These are phyloP conservation scores for Echinosophora koreensis DNA, from an alignment of 306 rosid species.

Conservation along the genomic window DNA sequence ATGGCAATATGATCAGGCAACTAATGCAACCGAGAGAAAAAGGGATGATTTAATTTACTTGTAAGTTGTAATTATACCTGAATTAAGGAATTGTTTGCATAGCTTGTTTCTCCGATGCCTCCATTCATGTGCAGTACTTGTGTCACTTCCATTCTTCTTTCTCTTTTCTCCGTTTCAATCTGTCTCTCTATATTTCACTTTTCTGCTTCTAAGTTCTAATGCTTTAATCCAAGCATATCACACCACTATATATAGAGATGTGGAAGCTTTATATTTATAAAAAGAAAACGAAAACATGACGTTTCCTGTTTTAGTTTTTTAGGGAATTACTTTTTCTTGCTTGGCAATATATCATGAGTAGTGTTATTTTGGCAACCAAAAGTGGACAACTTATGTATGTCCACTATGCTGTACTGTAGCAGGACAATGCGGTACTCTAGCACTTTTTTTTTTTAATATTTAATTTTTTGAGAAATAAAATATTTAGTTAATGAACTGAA, in stretches of 20 bases:
- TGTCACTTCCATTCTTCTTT: slow-evolving; percentile 41
- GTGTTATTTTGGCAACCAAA: too few relatives aligned
- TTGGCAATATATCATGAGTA: too few relatives aligned
- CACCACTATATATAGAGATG: slow-evolving; percentile 1
- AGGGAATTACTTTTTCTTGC: too few relatives aligned
- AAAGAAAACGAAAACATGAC: too few relatives aligned
- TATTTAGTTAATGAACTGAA: too few relatives aligned
- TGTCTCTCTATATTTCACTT: not conserved
- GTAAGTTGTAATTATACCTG: slow-evolving; percentile 34
- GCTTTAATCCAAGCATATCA: not conserved
- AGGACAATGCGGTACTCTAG: too few relatives aligned
- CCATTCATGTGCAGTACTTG: slow-evolving; percentile 48
- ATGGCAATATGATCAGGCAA: not conserved
- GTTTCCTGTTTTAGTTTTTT: not conserved
- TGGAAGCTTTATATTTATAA: not conserved
- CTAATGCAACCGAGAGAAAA: not conserved
- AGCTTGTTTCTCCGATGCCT: slow-evolving; percentile 51
- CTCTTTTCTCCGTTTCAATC: not conserved
- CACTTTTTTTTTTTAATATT: too few relatives aligned
- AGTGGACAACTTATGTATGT: too few relatives aligned
- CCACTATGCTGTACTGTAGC: too few relatives aligned
- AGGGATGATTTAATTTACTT: not conserved
- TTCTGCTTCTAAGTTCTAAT: not conserved
- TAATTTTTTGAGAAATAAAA: too few relatives aligned
- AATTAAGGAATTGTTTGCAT: slow-evolving; percentile 44